phyloP scores from a whole-genome alignment of 768 basidiomycete species.

The Termitomyces sp. region DNA sequence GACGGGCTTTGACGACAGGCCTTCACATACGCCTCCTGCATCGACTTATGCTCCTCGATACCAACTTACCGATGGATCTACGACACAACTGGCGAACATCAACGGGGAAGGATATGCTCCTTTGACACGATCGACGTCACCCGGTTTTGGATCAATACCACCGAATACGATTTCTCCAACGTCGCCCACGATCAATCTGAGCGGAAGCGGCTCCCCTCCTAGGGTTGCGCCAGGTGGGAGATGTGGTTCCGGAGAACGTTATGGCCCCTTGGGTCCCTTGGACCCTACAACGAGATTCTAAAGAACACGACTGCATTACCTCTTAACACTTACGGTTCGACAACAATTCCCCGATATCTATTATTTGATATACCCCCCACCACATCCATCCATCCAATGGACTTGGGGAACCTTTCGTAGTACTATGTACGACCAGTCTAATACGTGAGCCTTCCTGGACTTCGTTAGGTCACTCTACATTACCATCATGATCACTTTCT shows the following conservation, averaged over 20 bases:
- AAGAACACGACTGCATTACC: constrained; percentile 18
- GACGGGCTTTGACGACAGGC: constrained; percentile 76
- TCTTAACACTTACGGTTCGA: constrained; percentile 17
- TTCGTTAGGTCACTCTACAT: constrained; percentile 9
- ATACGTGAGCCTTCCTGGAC: constrained; percentile 22
- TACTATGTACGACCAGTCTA: constrained; percentile 24
- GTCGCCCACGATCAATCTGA: constrained; percentile 28
- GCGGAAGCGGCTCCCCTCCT: constrained; percentile 15
- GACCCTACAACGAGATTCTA: constrained; percentile 55
- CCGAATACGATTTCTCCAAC: constrained; percentile 34
- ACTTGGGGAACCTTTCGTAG: constrained; percentile 22
- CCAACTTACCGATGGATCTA: constrained; percentile 55
- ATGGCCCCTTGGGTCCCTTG: constrained; percentile 56
- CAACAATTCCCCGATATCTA: constrained; percentile 23
- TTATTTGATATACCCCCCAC: constrained; percentile 34
- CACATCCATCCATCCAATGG: constrained; percentile 25
- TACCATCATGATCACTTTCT: constrained; percentile 11
- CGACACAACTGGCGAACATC: constrained; percentile 35
- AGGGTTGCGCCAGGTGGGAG: constrained; percentile 11
- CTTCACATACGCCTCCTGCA: constrained; percentile 46
- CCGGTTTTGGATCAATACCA: constrained; percentile 24
- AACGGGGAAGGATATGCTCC: constrained; percentile 53
- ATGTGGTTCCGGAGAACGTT: constrained; percentile 31
- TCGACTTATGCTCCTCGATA: constrained; percentile 48
- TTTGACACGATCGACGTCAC: constrained; percentile 45